Evolutionary conservation across 2,329 filamentous ascomycete genomes (phyloP).

Genomic region (Whalleya microplaca): DNA sequence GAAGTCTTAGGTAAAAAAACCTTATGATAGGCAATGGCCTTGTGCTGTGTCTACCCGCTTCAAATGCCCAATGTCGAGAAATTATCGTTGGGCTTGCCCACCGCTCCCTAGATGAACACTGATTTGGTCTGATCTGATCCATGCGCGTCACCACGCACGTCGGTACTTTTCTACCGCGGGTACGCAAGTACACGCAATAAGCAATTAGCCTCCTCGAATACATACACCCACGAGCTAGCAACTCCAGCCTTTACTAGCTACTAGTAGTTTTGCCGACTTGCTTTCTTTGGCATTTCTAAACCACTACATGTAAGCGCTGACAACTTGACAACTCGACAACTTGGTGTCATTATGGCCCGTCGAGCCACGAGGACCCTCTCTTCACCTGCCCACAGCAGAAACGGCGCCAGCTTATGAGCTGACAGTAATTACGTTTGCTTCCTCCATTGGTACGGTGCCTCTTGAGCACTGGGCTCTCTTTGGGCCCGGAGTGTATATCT

Average conservation of each 20-base stretch:
- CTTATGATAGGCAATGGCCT: background rate
- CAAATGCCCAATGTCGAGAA: background rate
- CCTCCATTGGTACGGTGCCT: background rate
- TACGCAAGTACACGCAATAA: too few relatives aligned
- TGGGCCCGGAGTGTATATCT: conserved; percentile 22
- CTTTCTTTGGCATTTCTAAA: too few relatives aligned
- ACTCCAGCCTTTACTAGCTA: too few relatives aligned
- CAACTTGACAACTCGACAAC: too few relatives aligned
- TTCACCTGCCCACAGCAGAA: background rate
- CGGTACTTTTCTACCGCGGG: background rate
- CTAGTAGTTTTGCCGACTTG: too few relatives aligned
- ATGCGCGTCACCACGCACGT: conserved; percentile 25
- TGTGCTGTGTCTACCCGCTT: background rate
- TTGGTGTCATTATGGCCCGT: too few relatives aligned
- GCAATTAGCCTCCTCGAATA: background rate
- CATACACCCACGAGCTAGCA: too few relatives aligned
- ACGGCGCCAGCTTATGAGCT: background rate
- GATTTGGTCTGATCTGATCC: conserved; percentile 20
- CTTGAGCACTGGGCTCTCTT: conserved; percentile 18
- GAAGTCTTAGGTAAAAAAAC: too few relatives aligned
- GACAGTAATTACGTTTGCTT: background rate
- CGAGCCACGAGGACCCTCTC: too few relatives aligned
- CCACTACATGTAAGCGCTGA: too few relatives aligned
- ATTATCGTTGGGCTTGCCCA: background rate
- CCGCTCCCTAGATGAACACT: background rate